These are phyloP conservation scores for Phytophthora chlamydospora DNA, from an alignment of 352 stramenopile species.

Conservation along the genomic window DNA sequence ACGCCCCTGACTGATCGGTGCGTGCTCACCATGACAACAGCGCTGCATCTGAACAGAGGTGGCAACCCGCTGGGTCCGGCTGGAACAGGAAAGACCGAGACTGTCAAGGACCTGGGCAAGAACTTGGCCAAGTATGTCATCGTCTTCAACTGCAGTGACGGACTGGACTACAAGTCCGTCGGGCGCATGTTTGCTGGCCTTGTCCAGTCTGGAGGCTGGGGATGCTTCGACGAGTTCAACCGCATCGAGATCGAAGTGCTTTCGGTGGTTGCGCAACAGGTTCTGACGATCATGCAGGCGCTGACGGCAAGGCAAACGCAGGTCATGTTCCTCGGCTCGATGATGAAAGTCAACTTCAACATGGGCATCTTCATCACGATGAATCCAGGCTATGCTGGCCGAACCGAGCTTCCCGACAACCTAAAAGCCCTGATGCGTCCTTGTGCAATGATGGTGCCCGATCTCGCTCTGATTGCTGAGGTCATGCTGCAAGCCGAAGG, in stretches of 20 bases:
- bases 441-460: constrained; percentile 90
- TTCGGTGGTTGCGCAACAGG: constrained; percentile 93
- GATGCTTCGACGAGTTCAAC: constrained; percentile 97
- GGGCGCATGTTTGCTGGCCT: constrained; percentile 93
- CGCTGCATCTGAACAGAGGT: constrained; percentile 91
- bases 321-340: constrained; percentile 85
- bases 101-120: constrained; percentile 94
- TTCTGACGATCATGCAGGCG: constrained; percentile 91
- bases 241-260: constrained; percentile 96
- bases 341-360: constrained; percentile 88
- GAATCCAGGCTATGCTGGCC: constrained; percentile 92
- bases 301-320: constrained; percentile 74
- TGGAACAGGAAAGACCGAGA: constrained; percentile 95
- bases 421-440: constrained; percentile 87
- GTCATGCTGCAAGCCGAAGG: constrained; percentile 90
- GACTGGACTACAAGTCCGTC: constrained; percentile 94
- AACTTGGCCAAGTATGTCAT: constrained; percentile 95
- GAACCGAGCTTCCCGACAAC: constrained; percentile 91
- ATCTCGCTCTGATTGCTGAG: constrained; percentile 84
- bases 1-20: constrained; percentile 94
- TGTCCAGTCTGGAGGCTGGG: constrained; percentile 93
- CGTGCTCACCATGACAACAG: constrained; percentile 93
- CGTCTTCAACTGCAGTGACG: constrained; percentile 95
- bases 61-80: constrained; percentile 92
- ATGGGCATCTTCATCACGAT: constrained; percentile 95